Evolutionary conservation across 768 basidiomycete genomes (phyloP), one percentile per base, ranked within the genome.

Genomic region (Boletus insuetus): DNA sequence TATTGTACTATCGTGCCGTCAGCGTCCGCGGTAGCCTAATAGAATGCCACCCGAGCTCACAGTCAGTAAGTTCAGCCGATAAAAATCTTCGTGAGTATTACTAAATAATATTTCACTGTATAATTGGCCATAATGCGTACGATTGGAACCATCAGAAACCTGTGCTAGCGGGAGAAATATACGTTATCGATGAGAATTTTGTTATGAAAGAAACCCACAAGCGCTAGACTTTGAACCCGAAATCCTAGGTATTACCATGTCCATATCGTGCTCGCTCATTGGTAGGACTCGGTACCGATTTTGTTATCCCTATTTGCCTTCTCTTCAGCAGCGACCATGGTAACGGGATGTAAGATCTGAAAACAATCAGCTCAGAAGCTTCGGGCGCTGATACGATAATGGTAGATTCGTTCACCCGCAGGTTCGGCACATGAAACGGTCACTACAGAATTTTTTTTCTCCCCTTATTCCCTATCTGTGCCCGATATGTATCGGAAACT

Each of bases 371-470:
- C 24, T 14, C 24, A 26, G n/a, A 38, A 17, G 35, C 26, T 34
- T 40, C 50, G 50, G 49, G 41, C 42, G 37, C 29, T 46, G 44
- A 46, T 46, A 52, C 35, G 35, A 52, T 37, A 12, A 3, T 16
- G 43, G 32, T 13, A 42, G 44, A 43, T 51, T 51, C 37, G n/a
- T 37, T 31, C 37, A 19, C 31, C 32, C 39, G 44, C 39, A 9
- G 8, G 24, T 53, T n/a, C 44, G 42, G 34, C 10, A 58, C 37
- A 22, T 59, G 58, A 59, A 59, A 59, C 57, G 29, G 22, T 17
- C 19, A 17, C n/a, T 24, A 8, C 7, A n/a, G 7, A 26, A 43
- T 16, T 29, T 48, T 55, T 46, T 48, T 38, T 31, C 7, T 22
- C 24, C n/a, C n/a, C 24, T 12, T 20, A 9, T 58, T 49, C 9